Percentiles rank a stretch among this genome's conserved stretches.
Conservation (phyloP, 2,329 filamentous ascomycete species). For the Ascosphaera aggregata region DNA sequence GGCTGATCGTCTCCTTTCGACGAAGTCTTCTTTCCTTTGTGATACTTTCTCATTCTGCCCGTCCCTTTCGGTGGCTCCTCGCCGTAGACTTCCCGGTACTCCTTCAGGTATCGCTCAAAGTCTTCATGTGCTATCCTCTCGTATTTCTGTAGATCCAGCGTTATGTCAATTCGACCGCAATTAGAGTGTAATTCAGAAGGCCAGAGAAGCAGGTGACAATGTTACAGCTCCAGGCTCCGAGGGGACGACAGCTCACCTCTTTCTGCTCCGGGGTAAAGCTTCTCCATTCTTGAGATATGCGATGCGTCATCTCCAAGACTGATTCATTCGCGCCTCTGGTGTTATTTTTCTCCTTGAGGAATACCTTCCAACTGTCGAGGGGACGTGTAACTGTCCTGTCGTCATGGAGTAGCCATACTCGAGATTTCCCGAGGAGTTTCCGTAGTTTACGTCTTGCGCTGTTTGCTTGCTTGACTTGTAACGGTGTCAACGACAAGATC, state of each 20-base stretch:
- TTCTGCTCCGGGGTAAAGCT: constrained; percentile 16
- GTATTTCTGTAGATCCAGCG: not conserved
- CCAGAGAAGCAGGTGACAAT: not conserved
- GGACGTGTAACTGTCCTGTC: constrained; percentile 27
- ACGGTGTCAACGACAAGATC: constrained; percentile 30
- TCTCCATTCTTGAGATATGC: constrained; percentile 2
- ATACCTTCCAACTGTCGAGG: constrained; percentile 19
- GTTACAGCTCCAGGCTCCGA: no score
- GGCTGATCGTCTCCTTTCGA: no score
- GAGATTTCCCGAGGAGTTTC: constrained; percentile 7
- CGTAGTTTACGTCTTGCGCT: constrained; percentile 24
- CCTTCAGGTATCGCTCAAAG: not conserved
- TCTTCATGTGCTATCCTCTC: not conserved
- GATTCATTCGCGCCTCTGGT: constrained; percentile 30
- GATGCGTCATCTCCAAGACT: constrained; percentile 12
- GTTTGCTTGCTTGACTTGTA: constrained; percentile 37
- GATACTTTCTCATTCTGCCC: not conserved
- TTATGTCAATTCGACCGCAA: not conserved
- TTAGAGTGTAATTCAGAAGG: not conserved
- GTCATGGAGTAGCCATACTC: constrained; percentile 22
- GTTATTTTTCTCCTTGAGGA: constrained; percentile 19
- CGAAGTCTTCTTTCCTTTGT: no score
- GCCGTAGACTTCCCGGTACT: not conserved
- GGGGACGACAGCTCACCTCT: no score
- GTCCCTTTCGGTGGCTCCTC: not conserved